These are phyloP conservation scores for Blastocystis sp. DNA, from an alignment of 352 stramenopile genomes.

Conservation along the genomic window DNA sequence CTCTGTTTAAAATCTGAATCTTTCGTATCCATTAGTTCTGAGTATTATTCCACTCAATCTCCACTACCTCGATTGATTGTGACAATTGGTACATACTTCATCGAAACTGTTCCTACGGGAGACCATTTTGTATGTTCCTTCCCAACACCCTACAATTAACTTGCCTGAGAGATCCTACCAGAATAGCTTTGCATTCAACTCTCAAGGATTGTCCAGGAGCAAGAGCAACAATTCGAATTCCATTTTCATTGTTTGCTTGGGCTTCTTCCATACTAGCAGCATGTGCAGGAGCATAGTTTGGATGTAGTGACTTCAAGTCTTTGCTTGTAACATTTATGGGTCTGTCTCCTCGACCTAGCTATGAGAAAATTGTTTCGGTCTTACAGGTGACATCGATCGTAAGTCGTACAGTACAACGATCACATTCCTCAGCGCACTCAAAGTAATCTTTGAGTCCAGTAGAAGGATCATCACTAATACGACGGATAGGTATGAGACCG, in stretches of 20 bases:
- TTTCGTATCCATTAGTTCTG: slow-evolving; percentile 27
- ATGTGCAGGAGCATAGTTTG: slow-evolving; percentile 45
- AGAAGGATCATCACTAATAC: slow-evolving; percentile 28
- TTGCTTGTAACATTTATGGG: slow-evolving; percentile 58
- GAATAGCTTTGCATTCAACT: slow-evolving; percentile 46
- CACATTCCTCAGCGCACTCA: not conserved
- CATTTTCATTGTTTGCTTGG: not conserved
- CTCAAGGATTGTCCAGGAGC: slow-evolving; percentile 22
- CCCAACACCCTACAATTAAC: slow-evolving; percentile 22
- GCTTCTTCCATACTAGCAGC: not conserved
- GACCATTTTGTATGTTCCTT: slow-evolving; percentile 56
- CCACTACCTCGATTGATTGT: slow-evolving; percentile 2
- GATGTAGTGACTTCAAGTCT: slow-evolving; percentile 24
- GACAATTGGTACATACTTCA: slow-evolving; percentile 54
- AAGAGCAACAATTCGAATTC: slow-evolving; percentile 52
- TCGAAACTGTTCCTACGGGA: slow-evolving; percentile 36
- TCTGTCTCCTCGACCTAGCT: slow-evolving; percentile 13
- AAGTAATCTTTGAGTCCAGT: slow-evolving; percentile 50
- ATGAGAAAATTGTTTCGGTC: not conserved
- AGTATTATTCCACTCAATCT: not conserved
- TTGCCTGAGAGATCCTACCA: not conserved
- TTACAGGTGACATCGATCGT: slow-evolving; percentile 20
- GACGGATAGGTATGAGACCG: slow-evolving; percentile 56
- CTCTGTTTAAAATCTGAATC: slow-evolving; percentile 50
- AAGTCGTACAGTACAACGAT: slow-evolving; percentile 18